A percentile compares a stretch with the other conserved stretches of the same genome.
phyloP scores from a whole-genome alignment of 495 filamentous ascomycete species.

The Aspergillus saccharolyticus region DNA sequence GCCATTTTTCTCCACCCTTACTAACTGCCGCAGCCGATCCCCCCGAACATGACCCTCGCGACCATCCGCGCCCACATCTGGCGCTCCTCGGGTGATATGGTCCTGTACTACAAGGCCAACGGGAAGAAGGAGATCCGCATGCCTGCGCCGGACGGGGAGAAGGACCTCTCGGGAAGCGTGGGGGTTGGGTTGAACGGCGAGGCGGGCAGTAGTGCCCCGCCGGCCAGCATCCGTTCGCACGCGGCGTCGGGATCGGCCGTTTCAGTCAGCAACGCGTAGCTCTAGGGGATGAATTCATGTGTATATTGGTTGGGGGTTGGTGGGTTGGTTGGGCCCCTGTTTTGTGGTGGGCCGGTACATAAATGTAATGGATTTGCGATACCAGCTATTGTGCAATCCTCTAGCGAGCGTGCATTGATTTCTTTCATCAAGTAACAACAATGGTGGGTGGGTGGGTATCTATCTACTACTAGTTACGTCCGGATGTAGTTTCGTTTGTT shows the following conservation, averaged over 20 bases:
- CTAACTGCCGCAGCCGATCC: slow-evolving; percentile 47
- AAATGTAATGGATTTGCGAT: neutral
- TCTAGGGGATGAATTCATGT: neutral
- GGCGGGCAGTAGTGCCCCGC: slow-evolving; percentile 17
- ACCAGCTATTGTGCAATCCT: neutral
- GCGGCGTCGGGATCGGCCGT: slow-evolving; percentile 33
- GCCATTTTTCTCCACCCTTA: too few species aligned
- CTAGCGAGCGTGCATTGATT: neutral
- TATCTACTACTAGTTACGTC: too few species aligned
- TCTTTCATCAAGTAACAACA: too few species aligned
- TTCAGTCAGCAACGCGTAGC: slow-evolving; percentile 23
- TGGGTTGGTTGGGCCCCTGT: neutral
- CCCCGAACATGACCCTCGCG: slow-evolving; percentile 79
- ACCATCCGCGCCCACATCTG: slow-evolving; percentile 87
- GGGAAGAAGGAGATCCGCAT: slow-evolving; percentile 56
- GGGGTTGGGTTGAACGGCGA: slow-evolving; percentile 17
- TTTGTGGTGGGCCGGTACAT: slow-evolving; percentile 7
- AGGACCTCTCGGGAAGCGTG: slow-evolving; percentile 7
- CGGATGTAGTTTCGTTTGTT: too few species aligned
- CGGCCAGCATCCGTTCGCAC: slow-evolving; percentile 34
- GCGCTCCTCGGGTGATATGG: slow-evolving; percentile 85
- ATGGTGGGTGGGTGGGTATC: too few species aligned
- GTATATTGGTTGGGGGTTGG: slow-evolving; percentile 7
- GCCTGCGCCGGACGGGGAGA: slow-evolving; percentile 18
- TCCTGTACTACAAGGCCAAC: slow-evolving; percentile 87